These are phyloP conservation scores for Vaccinium macrocarpon DNA, from an alignment of 148 eudicot species.

Conservation along the genomic window DNA sequence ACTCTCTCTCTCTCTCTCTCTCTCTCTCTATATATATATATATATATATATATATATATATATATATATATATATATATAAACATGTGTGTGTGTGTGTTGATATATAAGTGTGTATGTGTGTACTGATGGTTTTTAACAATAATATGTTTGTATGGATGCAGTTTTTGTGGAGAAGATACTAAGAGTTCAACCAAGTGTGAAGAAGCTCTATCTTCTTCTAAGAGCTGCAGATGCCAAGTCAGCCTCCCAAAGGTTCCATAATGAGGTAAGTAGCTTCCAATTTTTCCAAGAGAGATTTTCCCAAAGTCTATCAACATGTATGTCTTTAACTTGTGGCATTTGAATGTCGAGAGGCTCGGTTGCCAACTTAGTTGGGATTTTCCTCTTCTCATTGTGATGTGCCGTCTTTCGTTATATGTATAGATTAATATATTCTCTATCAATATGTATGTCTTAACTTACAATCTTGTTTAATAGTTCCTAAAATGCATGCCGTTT, in stretches of 20 bases:
- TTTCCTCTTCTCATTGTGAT: no score
- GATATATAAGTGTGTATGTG: no score
- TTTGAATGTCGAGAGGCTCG: no score
- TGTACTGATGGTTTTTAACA: background rate
- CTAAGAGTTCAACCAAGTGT: constrained; percentile 2
- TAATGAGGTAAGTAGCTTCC: constrained; percentile 16
- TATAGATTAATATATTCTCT: no score
- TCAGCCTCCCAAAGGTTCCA: constrained; percentile 18
- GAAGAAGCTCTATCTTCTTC: constrained; percentile 27
- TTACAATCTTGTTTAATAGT: no score
- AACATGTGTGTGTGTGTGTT: background rate
- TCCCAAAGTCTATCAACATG: background rate
- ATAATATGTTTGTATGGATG: background rate
- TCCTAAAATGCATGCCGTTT: no score
- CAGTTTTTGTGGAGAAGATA: constrained; percentile 33
- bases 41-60: no score
- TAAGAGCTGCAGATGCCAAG: constrained; percentile 18
- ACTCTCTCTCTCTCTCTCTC: constrained; percentile 10
- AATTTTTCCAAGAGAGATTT: background rate
- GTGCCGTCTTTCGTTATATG: no score
- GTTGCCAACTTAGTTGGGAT: no score
- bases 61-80: no score
- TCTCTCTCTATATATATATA: background rate
- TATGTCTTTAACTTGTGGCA: no score
- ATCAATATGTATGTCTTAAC: no score